A percentile compares a stretch with the other conserved stretches of the same genome.
Conservation (phyloP, 306 rosid species). For the Amphicarpaea edgeworthii region DNA sequence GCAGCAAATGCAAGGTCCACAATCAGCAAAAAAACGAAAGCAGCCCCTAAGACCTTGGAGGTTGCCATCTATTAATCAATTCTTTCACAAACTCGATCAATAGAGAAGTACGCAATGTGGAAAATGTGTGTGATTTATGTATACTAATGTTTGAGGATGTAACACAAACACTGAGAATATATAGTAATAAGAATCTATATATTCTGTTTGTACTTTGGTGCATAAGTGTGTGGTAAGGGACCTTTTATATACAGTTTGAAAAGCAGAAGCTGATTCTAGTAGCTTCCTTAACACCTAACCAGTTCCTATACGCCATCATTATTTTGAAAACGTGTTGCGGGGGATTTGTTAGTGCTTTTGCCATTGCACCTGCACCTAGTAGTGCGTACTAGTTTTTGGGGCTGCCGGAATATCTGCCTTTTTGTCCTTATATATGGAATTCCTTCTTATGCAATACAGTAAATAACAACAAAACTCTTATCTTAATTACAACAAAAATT, state of each 20-base stretch:
- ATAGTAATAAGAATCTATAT: not conserved
- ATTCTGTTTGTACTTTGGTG: conserved; percentile 27
- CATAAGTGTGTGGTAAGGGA: conserved; percentile 37
- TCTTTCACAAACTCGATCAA: conserved; percentile 31
- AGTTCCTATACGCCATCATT: not conserved
- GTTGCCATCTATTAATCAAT: conserved; percentile 57
- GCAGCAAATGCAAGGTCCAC: conserved; percentile 70
- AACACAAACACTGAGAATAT: not conserved
- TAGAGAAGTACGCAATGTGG: not conserved
- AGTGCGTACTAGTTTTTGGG: conserved; percentile 29
- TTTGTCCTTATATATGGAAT: conserved; percentile 25
- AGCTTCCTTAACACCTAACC: conserved; percentile 50
- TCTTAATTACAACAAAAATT: too few species aligned
- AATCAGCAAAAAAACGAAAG: conserved; percentile 65
- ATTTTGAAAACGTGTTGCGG: conserved; percentile 38
- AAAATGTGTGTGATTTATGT: not conserved
- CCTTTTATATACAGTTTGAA: conserved; percentile 60
- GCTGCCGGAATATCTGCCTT: conserved; percentile 35
- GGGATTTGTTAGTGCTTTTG: conserved; percentile 52
- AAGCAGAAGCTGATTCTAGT: conserved; percentile 47
- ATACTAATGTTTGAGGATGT: not conserved
- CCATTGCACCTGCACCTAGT: conserved; percentile 8
- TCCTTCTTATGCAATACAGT: not conserved
- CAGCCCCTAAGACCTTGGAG: conserved; percentile 58
- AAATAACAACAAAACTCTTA: too few species aligned